Evolutionary conservation across 371 early-diverging fungal genomes (phyloP), one percentile per base, ranked within the genome.

Genomic region (Chytridium lagenaria): DNA sequence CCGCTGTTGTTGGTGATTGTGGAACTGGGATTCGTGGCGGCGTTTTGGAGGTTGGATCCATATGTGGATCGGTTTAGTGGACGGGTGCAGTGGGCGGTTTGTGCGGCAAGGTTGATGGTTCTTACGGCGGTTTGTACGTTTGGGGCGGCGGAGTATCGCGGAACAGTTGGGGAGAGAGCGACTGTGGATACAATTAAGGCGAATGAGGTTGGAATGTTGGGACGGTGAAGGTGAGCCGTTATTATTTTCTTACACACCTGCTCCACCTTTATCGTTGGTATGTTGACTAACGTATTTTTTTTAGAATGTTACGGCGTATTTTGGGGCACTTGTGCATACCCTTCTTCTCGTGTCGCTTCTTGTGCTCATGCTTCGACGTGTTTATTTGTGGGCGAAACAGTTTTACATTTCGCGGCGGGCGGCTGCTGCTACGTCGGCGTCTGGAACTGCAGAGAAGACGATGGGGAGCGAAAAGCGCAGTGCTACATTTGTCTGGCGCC

Each of bases 21-120:
- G 5, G 70, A 69, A 39, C 33, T 69, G 28, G 70, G 16, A 16
- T 59, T 69, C 15, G 34, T 69, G 70, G 70, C 59, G 12, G 38
- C 38, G 12, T 7, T 69, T 5, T 37, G 5, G 2, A 30, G 23
- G 36, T 2, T 1, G 34, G 70, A 69, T 36, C 70, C 70, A 28
- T 59, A 50, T 36, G 12, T 1, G 40, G 70, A 69, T 59, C 59
- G 38, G 26, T 55, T 55, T 7, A 38, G 59, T 10, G 59, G 37
- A n/a, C 5, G 70, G 28, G 30, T 69, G 70, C 70, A 59, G 55
- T 55, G 39, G 57, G 30, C 28, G 2, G 59, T 69, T n/a, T 36
- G 33, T 55, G 36, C 34, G 70, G 23, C 70, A 16, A 55, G 59
- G 39, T 36, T 69, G 31, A 1, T 59, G 30, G 70, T 59, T 2